phyloP scores from a whole-genome alignment of 139 green algal species.

The Closterium sp. region DNA sequence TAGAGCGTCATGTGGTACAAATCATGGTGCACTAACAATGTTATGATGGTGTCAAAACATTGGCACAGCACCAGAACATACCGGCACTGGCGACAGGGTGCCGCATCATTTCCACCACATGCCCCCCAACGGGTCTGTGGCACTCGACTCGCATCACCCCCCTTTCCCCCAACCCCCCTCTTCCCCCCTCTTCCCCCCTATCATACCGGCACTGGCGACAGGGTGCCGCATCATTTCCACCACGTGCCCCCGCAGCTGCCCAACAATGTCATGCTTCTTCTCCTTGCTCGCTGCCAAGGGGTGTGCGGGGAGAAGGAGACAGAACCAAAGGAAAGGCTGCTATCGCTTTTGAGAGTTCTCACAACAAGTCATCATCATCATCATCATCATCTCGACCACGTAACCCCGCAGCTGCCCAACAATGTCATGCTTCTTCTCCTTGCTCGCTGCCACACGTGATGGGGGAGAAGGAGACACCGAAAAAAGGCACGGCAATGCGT shows the following conservation, averaged over 20 bases:
- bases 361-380: too few relatives aligned
- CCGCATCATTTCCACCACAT: conserved; percentile 24
- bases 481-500: too few relatives aligned
- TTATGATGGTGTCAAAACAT: too few relatives aligned
- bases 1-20: too few relatives aligned
- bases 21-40: too few relatives aligned
- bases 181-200: too few relatives aligned
- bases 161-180: too few relatives aligned
- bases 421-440: neutral
- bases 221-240: conserved; percentile 28
- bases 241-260: conserved; percentile 11
- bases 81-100: neutral
- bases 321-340: too few relatives aligned
- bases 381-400: conserved; percentile 6
- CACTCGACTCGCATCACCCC: too few relatives aligned
- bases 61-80: neutral
- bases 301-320: too few relatives aligned
- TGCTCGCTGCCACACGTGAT: neutral
- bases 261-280: conserved; percentile 24
- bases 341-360: too few relatives aligned
- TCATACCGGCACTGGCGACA: neutral
- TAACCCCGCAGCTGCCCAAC: neutral
- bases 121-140: neutral
- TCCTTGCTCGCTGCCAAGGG: neutral
- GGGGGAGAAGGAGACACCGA: too few relatives aligned